These are phyloP conservation scores for Talaromyces sp. DNA, from an alignment of 2,329 filamentous ascomycete genomes.

Conservation along the genomic window DNA sequence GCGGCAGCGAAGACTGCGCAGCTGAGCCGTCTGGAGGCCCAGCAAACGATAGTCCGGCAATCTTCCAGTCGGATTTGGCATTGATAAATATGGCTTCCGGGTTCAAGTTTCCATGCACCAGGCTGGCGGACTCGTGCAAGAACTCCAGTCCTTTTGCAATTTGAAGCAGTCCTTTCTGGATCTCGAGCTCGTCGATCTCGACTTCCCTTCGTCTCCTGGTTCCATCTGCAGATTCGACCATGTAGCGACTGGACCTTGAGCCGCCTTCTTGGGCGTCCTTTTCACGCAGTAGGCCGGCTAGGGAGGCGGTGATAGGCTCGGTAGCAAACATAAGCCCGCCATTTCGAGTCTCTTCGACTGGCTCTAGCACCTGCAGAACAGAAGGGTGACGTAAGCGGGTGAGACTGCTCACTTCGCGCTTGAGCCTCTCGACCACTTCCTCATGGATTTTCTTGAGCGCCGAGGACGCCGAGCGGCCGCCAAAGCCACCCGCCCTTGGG, in stretches of 20 bases:
- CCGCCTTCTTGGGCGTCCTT: constrained; percentile 82
- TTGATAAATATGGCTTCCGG: constrained; percentile 93
- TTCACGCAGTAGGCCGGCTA: constrained; percentile 73
- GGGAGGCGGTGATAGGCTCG: constrained; percentile 82
- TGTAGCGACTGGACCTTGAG: constrained; percentile 69
- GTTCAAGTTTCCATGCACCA: constrained; percentile 91
- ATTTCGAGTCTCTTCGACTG: constrained; percentile 86
- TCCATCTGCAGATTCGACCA: constrained; percentile 72
- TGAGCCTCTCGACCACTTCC: constrained; percentile 83
- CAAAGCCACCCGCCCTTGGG: constrained; percentile 56
- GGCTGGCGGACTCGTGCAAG: constrained; percentile 84
- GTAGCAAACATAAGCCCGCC: constrained; percentile 95
- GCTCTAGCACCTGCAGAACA: constrained; percentile 86
- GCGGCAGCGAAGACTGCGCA: constrained; percentile 67
- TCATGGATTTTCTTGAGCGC: constrained; percentile 76
- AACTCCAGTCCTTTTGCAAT: constrained; percentile 93
- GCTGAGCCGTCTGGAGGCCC: constrained; percentile 71
- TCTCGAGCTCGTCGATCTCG: constrained; percentile 94
- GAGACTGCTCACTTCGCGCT: constrained; percentile 83
- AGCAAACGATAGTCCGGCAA: constrained; percentile 87
- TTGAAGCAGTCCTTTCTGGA: constrained; percentile 92
- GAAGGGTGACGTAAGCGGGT: constrained; percentile 86
- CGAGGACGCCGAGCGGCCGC: constrained; percentile 55
- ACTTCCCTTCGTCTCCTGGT: constrained; percentile 69
- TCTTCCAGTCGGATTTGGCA: constrained; percentile 97